A percentile compares a stretch with the other conserved stretches of the same genome.
Conservation (phyloP, 192 early-diverging fungal species). For the Coemansia sp. region DNA sequence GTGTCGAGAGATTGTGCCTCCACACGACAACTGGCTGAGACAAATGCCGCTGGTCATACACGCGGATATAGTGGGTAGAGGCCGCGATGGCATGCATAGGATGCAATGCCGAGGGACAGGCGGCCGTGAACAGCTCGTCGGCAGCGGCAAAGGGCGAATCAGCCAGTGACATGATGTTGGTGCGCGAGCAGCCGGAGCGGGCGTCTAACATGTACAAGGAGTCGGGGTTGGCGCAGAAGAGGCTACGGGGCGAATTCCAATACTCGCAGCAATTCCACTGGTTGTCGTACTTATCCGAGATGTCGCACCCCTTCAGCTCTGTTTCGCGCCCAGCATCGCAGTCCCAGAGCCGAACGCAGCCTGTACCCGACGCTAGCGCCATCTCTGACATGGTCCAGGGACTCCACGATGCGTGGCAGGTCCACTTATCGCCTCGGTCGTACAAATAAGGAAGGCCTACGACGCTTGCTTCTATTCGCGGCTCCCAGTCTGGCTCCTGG, state of each 20-base stretch:
- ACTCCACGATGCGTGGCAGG: constrained; percentile 39
- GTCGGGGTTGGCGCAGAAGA: constrained; percentile 32
- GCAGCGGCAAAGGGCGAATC: constrained; percentile 19
- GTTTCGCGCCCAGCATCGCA: constrained; percentile 10
- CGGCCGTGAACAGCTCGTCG: constrained; percentile 33
- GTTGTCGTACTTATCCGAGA: neutral
- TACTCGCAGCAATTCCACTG: constrained; percentile 49
- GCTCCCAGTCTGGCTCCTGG: neutral
- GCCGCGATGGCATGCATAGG: constrained; percentile 43
- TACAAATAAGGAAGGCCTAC: constrained; percentile 24
- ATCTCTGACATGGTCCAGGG: constrained; percentile 29
- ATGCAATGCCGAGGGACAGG: constrained; percentile 27
- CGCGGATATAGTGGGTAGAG: constrained; percentile 34
- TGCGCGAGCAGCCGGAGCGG: constrained; percentile 7
- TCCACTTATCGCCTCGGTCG: constrained; percentile 39
- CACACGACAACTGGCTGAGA: constrained; percentile 39
- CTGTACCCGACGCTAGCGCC: constrained; percentile 38
- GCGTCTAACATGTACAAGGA: constrained; percentile 22
- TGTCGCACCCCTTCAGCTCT: constrained; percentile 12
- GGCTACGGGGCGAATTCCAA: constrained; percentile 38
- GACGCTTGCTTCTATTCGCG: constrained; percentile 8
- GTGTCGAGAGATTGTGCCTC: constrained; percentile 7
- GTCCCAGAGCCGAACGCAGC: constrained; percentile 39
- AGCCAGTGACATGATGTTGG: constrained; percentile 9
- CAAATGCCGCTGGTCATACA: constrained; percentile 44